Percentiles rank a stretch among this genome's conserved stretches.
phyloP scores from a whole-genome alignment of 2,329 filamentous ascomycete genomes.

The Stagonosporopsis vannaccii region DNA sequence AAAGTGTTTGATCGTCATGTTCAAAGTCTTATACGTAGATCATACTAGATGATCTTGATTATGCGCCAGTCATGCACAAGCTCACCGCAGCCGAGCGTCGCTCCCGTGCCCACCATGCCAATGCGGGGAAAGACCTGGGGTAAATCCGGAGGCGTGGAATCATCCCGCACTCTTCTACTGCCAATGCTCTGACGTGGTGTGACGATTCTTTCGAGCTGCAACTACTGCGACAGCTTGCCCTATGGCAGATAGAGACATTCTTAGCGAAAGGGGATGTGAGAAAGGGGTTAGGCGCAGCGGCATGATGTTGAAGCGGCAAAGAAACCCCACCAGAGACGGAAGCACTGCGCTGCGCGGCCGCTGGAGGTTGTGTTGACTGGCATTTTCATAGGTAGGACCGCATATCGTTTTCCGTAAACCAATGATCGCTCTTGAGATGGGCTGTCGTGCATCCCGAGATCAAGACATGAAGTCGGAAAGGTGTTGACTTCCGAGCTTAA shows the following conservation, averaged over 20 bases:
- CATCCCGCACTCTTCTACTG: constrained; percentile 9
- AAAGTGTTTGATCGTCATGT: not conserved
- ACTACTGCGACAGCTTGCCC: not conserved
- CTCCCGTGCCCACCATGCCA: constrained; percentile 13
- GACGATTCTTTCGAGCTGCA: not conserved
- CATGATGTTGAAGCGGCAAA: not conserved
- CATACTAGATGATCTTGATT: not conserved
- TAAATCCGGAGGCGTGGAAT: not conserved
- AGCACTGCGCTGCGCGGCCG: constrained; percentile 1
- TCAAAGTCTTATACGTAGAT: constrained; percentile 1
- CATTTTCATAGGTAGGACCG: not conserved
- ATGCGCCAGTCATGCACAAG: constrained; percentile 5
- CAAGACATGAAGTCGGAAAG: not conserved
- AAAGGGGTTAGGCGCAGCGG: not conserved
- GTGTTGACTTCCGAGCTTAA: not conserved
- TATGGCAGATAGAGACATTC: not conserved
- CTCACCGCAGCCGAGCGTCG: not conserved
- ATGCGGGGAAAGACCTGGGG: constrained; percentile 13
- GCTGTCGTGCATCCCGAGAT: not conserved
- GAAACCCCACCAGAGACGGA: not conserved
- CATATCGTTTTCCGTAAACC: not conserved
- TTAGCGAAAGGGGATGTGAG: not conserved
- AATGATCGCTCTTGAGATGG: not conserved
- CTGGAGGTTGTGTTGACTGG: not conserved
- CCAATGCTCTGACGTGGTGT: not conserved